Evolutionary conservation across 1,284 basidiomycete species (phyloP).

Genomic region (Melampsora larici-populina): DNA sequence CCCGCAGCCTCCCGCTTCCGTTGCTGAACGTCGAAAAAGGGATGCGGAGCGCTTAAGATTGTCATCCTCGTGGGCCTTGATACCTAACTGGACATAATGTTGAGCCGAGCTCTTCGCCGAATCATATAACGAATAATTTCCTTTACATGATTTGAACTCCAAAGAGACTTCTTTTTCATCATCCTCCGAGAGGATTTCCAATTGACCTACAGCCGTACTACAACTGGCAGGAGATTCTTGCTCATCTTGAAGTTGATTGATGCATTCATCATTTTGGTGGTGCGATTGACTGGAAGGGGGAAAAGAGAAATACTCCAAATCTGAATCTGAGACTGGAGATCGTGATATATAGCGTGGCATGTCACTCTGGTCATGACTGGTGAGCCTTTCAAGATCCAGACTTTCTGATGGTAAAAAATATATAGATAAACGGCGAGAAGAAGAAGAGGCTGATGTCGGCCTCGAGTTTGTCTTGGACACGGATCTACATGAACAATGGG

Average conservation of each 20-base stretch:
- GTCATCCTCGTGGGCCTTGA: conserved; percentile 36
- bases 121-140: neutral
- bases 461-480: neutral
- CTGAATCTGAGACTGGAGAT: neutral
- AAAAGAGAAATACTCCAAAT: neutral
- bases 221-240: conserved; percentile 4
- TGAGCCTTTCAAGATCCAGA: neutral
- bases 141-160: neutral
- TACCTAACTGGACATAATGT: conserved; percentile 12
- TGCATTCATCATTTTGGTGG: neutral
- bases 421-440: neutral
- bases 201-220: neutral
- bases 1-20: conserved; percentile 29
- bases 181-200: neutral
- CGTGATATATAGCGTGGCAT: neutral
- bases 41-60: conserved; percentile 32
- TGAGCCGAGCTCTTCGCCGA: neutral
- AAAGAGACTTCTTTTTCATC: neutral
- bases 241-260: neutral
- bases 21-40: conserved; percentile 28
- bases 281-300: neutral
- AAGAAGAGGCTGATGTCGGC: neutral
- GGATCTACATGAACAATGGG: neutral
- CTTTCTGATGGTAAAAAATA: conserved; percentile 1
- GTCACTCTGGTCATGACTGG: neutral